Percentiles rank a stretch among this genome's conserved stretches.
Evolutionary conservation across 148 eudicot species (phyloP).

Genomic region (Spergularia marina): DNA sequence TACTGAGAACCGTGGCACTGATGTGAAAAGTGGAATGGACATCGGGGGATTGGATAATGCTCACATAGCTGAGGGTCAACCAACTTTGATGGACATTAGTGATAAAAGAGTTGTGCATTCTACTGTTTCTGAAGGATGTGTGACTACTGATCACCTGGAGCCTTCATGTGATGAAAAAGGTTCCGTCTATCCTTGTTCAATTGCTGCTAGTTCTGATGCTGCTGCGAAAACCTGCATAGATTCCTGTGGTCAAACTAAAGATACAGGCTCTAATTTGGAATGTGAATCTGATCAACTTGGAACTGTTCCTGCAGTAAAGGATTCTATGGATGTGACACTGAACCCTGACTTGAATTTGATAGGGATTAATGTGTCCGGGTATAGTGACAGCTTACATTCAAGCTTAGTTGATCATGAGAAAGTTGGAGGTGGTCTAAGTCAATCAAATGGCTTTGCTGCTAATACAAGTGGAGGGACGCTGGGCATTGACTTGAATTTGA

Average conservation of each 20-base stretch:
- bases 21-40: slow-evolving; percentile 13
- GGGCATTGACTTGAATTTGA: slow-evolving; percentile 13
- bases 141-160: neutral
- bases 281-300: no score
- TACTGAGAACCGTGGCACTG: slow-evolving; percentile 24
- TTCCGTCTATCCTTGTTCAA: neutral
- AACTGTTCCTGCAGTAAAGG: no score
- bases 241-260: no score
- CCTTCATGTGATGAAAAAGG: neutral
- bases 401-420: neutral
- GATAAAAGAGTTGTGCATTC: slow-evolving; percentile 10
- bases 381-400: neutral
- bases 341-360: slow-evolving; percentile 14
- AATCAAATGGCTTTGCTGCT: no score
- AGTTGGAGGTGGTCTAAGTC: neutral
- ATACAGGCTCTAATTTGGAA: no score
- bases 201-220: neutral
- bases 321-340: no score
- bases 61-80: slow-evolving; percentile 16
- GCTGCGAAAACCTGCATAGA: no score
- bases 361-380: neutral
- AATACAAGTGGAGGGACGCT: no score
- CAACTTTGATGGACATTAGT: slow-evolving; percentile 13
- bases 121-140: slow-evolving; percentile 11
- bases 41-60: slow-evolving; percentile 7